These are phyloP conservation scores for Amorphotheca resinae DNA, from an alignment of 495 filamentous ascomycete genomes.

Conservation along the genomic window DNA sequence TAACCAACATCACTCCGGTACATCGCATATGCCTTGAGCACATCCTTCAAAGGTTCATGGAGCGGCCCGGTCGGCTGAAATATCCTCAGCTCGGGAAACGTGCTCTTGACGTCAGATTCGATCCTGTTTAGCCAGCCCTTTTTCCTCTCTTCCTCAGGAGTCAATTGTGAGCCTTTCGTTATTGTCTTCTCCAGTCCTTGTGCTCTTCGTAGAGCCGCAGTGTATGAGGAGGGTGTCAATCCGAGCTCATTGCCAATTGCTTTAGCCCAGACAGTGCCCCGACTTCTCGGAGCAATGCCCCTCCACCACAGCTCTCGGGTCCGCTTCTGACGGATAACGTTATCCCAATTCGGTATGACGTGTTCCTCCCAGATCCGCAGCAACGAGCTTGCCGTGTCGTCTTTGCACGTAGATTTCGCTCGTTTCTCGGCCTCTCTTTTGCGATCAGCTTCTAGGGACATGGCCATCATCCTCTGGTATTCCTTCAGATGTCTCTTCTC, in stretches of 20 bases:
- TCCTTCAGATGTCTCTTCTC: slow-evolving; percentile 84
- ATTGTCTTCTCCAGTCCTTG: slow-evolving; percentile 47
- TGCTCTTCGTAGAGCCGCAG: slow-evolving; percentile 64
- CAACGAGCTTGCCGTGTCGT: slow-evolving; percentile 48
- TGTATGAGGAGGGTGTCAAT: slow-evolving; percentile 62
- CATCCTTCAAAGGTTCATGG: slow-evolving; percentile 63
- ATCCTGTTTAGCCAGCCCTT: slow-evolving; percentile 32
- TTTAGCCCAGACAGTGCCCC: slow-evolving; percentile 74
- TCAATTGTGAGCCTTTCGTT: slow-evolving; percentile 25
- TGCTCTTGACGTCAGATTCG: slow-evolving; percentile 48
- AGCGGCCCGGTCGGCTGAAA: slow-evolving; percentile 66
- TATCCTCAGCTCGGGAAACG: slow-evolving; percentile 72
- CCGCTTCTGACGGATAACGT: slow-evolving; percentile 54
- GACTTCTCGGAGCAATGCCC: slow-evolving; percentile 65
- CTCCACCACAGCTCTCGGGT: slow-evolving; percentile 92
- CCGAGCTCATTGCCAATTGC: slow-evolving; percentile 85
- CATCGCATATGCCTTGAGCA: slow-evolving; percentile 82
- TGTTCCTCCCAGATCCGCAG: slow-evolving; percentile 79
- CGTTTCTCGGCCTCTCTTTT: slow-evolving; percentile 39
- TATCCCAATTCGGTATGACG: slow-evolving; percentile 76
- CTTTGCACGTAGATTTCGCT: slow-evolving; percentile 43
- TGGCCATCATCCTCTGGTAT: slow-evolving; percentile 87
- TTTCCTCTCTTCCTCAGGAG: slow-evolving; percentile 26
- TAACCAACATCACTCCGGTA: slow-evolving; percentile 93
- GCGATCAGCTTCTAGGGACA: slow-evolving; percentile 55